phyloP scores from a whole-genome alignment of 2,329 filamentous ascomycete genomes.

The Colletotrichum costaricense region DNA sequence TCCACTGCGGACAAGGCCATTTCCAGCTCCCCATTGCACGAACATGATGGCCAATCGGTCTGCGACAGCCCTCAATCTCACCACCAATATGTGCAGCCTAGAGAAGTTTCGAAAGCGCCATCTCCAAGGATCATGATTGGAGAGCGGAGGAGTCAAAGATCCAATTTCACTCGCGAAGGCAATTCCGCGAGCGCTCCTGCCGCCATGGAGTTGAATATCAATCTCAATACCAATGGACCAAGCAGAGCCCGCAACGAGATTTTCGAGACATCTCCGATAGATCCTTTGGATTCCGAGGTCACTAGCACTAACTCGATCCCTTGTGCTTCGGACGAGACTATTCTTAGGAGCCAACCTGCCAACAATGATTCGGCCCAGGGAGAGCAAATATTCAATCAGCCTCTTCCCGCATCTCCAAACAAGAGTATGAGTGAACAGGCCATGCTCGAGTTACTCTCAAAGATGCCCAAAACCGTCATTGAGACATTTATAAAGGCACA shows the following conservation, averaged over 20 bases:
- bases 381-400: background rate
- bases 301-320: background rate
- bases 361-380: background rate
- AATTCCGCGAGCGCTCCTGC: background rate
- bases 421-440: constrained; percentile 3
- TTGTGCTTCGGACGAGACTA: background rate
- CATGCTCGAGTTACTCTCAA: constrained; percentile 39
- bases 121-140: background rate
- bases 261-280: background rate
- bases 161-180: background rate
- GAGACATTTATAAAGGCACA: constrained; percentile 43
- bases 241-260: background rate
- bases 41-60: background rate
- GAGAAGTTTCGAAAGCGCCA: constrained; percentile 18
- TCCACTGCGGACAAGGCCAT: background rate
- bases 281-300: background rate
- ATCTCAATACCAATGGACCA: background rate
- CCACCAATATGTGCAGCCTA: constrained; percentile 12
- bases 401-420: background rate
- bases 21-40: background rate
- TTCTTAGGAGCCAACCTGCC: background rate
- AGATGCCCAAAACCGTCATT: constrained; percentile 46
- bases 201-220: background rate
- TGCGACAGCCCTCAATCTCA: background rate
- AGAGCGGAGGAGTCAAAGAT: background rate